These are phyloP conservation scores for Amesomyces nigricolor DNA, from an alignment of 2,329 filamentous ascomycete species.

Conservation along the genomic window DNA sequence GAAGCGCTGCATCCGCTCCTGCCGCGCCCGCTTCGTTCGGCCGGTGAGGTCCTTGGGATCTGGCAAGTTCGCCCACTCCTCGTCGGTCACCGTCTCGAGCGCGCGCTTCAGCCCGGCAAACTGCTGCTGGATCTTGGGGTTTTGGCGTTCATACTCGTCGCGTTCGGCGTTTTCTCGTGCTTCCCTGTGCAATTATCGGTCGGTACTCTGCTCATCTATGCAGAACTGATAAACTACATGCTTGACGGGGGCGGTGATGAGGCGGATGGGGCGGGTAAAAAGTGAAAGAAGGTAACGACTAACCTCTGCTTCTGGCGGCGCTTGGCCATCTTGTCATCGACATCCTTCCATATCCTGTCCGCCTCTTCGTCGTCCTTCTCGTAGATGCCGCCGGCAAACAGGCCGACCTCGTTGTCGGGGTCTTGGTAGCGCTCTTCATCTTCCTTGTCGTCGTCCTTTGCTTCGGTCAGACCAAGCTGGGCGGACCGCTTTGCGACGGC, in stretches of 20 bases:
- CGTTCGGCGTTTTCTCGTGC: slow-evolving; percentile 83
- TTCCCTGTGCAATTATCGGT: slow-evolving; percentile 68
- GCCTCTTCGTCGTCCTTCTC: slow-evolving; percentile 98
- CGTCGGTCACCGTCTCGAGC: slow-evolving; percentile 80
- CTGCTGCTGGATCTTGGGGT: slow-evolving; percentile 96
- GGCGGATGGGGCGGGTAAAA: slow-evolving; percentile 11
- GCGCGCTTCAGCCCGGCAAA: slow-evolving; percentile 94
- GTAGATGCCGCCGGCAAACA: slow-evolving; percentile 93
- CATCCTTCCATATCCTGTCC: slow-evolving; percentile 88
- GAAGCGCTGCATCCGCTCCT: slow-evolving; percentile 77
- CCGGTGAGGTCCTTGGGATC: slow-evolving; percentile 96
- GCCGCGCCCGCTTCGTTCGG: slow-evolving; percentile 79
- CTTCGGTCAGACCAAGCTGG: slow-evolving; percentile 58
- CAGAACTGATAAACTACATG: slow-evolving; percentile 62
- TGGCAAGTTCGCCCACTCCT: slow-evolving; percentile 92
- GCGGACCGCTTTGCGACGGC: slow-evolving; percentile 90
- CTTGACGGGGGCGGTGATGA: slow-evolving; percentile 31
- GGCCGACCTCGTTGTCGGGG: slow-evolving; percentile 91
- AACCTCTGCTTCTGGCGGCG: slow-evolving; percentile 81
- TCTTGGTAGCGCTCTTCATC: slow-evolving; percentile 84
- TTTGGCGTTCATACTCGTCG: slow-evolving; percentile 94
- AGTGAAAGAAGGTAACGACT: slow-evolving; percentile 38
- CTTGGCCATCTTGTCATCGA: slow-evolving; percentile 96
- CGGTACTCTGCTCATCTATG: slow-evolving; percentile 70
- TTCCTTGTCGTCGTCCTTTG: slow-evolving; percentile 62